Base-by-base conservation (phyloP, 2,329 filamentous ascomycete genomes). In the Fragosphaeria purpurea region DNA sequence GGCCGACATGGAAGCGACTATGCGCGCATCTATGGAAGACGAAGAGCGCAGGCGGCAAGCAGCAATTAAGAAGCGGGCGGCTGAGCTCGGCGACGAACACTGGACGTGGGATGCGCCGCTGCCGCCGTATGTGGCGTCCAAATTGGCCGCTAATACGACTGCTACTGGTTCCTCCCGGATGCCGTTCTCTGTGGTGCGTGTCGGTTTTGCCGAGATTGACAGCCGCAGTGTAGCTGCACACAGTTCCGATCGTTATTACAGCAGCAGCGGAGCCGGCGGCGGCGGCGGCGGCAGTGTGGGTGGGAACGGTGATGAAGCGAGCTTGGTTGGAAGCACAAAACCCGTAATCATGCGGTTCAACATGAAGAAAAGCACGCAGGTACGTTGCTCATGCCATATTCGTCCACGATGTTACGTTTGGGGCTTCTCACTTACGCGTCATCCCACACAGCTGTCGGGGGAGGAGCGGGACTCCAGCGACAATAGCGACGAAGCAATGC, bases 21-120 rank as follows among this genome's bases (percentile, higher is more conserved):
- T 87, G 43, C 72, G 82, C 60, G 79, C 77, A 4, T 82, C 83
- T 2, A 63, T 85, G 11, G 78, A 80, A 6, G 77, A 79, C 37
- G 82, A 86, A 60, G 85, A 88, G 63, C 73, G 74, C 47, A 83
- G 81, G 59, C 76, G 80, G 7, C 74, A 79, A 61, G 72, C 75
- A 53, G 73, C 80, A 40, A 61, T 87, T 10, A 77, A 82, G 53
- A 76, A 75, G 58, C 79, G 81, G 54, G 79, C 80, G 7, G 74
- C 76, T 13, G 75, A 79, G 55, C 68, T 77, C 42, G 80, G 82
- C 48, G 86, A 90, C 63, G 84, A 83, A 13, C 82, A 83, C 62
- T 91, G 86, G 86, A 83, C 86, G 13, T 68, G 90, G 50, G 81
- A 80, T 54, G 74, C 79, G 48, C 69, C 70, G 45, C 44, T 56